These are phyloP conservation scores for Cutaneotrichosporon cavernicola DNA, from an alignment of 1,284 basidiomycete genomes.

Conservation along the genomic window DNA sequence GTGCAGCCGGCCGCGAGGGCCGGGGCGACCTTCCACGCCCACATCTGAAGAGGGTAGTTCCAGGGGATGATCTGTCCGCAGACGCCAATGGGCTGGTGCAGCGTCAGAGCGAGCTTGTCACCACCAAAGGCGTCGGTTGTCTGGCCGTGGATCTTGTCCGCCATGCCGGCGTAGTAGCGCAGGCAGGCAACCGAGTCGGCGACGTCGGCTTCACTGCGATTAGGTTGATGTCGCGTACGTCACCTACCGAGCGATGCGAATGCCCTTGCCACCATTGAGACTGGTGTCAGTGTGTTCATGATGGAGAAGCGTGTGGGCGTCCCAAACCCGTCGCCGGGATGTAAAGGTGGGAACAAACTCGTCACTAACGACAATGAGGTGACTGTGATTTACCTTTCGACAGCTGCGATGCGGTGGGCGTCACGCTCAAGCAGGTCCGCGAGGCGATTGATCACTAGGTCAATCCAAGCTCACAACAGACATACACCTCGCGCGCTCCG, in stretches of 20 bases:
- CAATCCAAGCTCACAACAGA: background rate
- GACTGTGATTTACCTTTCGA: slow-evolving; percentile 58
- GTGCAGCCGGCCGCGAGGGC: slow-evolving; percentile 68
- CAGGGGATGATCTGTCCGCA: slow-evolving; percentile 87
- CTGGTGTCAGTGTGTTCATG: slow-evolving; percentile 13
- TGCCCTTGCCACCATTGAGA: slow-evolving; percentile 81
- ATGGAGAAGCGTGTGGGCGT: too few species aligned
- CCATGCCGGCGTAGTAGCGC: slow-evolving; percentile 70
- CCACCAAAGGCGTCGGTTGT: slow-evolving; percentile 49
- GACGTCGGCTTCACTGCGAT: slow-evolving; percentile 75
- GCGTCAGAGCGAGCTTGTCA: slow-evolving; percentile 77
- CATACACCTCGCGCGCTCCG: slow-evolving; percentile 65
- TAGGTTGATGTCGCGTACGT: slow-evolving; percentile 30
- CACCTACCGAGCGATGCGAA: slow-evolving; percentile 65
- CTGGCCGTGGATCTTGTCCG: slow-evolving; percentile 64
- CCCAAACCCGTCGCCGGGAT: too few species aligned
- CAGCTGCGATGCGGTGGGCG: slow-evolving; percentile 64
- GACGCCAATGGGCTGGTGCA: slow-evolving; percentile 91
- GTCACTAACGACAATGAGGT: too few species aligned
- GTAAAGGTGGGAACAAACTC: too few species aligned
- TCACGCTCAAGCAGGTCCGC: slow-evolving; percentile 89
- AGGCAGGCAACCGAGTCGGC: slow-evolving; percentile 75
- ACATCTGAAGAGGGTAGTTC: slow-evolving; percentile 93
- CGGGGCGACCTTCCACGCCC: slow-evolving; percentile 87
- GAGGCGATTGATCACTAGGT: slow-evolving; percentile 68